Evolutionary conservation across 2,329 filamentous ascomycete species (phyloP).

Genomic region (Lecanicillium sp.): DNA sequence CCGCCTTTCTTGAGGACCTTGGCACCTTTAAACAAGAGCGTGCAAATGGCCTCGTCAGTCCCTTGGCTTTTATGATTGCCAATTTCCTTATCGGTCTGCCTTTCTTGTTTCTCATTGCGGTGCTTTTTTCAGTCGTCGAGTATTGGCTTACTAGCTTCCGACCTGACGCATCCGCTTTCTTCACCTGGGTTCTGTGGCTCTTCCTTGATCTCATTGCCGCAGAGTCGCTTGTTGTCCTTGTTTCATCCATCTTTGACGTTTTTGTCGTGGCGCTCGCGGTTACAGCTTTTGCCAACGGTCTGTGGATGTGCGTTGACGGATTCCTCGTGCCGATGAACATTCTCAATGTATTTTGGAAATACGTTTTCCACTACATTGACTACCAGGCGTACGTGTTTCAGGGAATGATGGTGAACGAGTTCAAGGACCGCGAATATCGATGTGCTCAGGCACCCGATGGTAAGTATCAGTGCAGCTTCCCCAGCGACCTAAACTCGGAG

Average conservation of each 20-base stretch:
- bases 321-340: conserved; percentile 69
- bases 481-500: conserved; percentile 52
- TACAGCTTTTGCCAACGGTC: conserved; percentile 77
- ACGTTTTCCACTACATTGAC: conserved; percentile 84
- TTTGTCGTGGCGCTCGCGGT: conserved; percentile 76
- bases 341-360: conserved; percentile 79
- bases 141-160: conserved; percentile 80
- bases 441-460: conserved; percentile 40
- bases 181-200: conserved; percentile 75
- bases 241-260: conserved; percentile 66
- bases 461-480: conserved; percentile 64
- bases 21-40: conserved; percentile 69
- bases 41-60: conserved; percentile 73
- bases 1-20: conserved; percentile 74
- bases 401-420: conserved; percentile 92
- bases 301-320: conserved; percentile 84
- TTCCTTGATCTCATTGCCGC: conserved; percentile 79
- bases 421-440: conserved; percentile 56
- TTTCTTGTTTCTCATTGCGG: conserved; percentile 70
- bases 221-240: conserved; percentile 73
- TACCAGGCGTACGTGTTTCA: conserved; percentile 84
- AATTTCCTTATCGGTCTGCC: conserved; percentile 81
- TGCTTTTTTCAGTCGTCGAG: conserved; percentile 67
- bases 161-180: conserved; percentile 59
- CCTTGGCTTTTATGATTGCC: conserved; percentile 64